Base-by-base conservation (phyloP, 2,329 filamentous ascomycete species). In the Pyrenochaeta sp. region DNA sequence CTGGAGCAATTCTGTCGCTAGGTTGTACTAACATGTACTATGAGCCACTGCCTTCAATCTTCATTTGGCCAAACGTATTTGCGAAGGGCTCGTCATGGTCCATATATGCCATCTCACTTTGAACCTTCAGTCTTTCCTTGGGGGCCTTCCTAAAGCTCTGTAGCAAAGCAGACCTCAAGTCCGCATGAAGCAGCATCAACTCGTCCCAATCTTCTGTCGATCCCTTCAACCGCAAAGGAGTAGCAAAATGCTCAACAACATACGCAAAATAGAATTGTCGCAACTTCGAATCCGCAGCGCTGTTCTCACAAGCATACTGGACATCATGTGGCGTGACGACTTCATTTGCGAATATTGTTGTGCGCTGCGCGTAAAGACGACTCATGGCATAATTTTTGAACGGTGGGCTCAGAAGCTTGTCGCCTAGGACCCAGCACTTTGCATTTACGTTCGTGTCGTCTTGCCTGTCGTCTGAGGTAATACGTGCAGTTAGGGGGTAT, bases 311-410 rank as follows among this genome's bases (percentile, higher is more conserved):
- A 8, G 48, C 56, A 30, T 52, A 59, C 7, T 8, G 39, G 13
- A 59, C 48, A 9, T 54, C 25, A 1, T 32, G 12, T 9, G 50
- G 46, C 10, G 40, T 49, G 13, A 59, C 36, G 3, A 22, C 7
- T 34, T 10, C 32, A 3, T 1, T 13, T 13, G 43, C 27, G 15
- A 8, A 8, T 10, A 6, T 30, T 2, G 37, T 8, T 13, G 15
- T 48, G 24, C 47, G 27, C 28, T 49, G 46, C 9, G 22, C 30
- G 42, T 54, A 56, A 9, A 58, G 25, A 13, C 36, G 55, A 7
- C 40, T 28, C 63, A 61, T 64, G 12, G 56, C 55, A 42, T 58
- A 40, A 22, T 61, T 61, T 36, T 60, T 60, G 39, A 66, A 64
- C 1, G 50, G 19, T 7, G 36, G 25, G 15, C 46, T 52, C 40